Base-by-base conservation (phyloP, 2,329 filamentous ascomycete species). In the Penicillium sp. region DNA sequence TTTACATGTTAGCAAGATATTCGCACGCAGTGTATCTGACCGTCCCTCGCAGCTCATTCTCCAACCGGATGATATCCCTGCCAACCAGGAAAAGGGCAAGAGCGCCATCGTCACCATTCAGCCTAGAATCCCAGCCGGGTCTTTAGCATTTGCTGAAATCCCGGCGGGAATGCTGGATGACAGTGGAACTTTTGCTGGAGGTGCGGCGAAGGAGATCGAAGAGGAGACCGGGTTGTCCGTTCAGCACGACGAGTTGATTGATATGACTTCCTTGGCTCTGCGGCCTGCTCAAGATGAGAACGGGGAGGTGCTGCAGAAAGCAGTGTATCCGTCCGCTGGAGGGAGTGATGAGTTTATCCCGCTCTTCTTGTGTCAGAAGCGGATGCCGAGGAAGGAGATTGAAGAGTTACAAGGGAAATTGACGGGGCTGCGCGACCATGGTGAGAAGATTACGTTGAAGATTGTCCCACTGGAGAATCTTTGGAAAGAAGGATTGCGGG, bases 151-250 rank as follows among this genome's bases (percentile, higher is more conserved):
- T 51, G 61, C 74, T 11, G 82, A 84, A 62, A 76, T 85, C 8
- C 82, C 82, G 2, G 82, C 82, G 0, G 82, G 82, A 16, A 84
- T 85, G 81, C 70, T 85, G 1, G 82, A 85, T 56, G 79, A 79
- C 53, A 70, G 68, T 33, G 77, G 78, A 9, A 76, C 75, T 0
- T 81, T 84, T 54, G 70, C 74, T 0, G 81, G 81, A 6, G 77
- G 73, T 9, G 82, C 82, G 0, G 81, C 80, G 2, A 76, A 78
- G 44, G 81, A 85, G 56, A 81, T 85, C 31, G 58, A 76, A 27
- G 81, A 84, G 62, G 82, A 85, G 63, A 81, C 79, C 0, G 77
- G 78, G 0, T 65, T 85, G n/a, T 67, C 68, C 11, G 77, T 84
- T 44, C 65, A 72, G 3, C 69, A 76, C 38, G 63, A 68, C 6